Percentiles rank a stretch among this genome's conserved stretches.
Conservation (phyloP, 331 rosid species). For the Ulmus americana region DNA sequence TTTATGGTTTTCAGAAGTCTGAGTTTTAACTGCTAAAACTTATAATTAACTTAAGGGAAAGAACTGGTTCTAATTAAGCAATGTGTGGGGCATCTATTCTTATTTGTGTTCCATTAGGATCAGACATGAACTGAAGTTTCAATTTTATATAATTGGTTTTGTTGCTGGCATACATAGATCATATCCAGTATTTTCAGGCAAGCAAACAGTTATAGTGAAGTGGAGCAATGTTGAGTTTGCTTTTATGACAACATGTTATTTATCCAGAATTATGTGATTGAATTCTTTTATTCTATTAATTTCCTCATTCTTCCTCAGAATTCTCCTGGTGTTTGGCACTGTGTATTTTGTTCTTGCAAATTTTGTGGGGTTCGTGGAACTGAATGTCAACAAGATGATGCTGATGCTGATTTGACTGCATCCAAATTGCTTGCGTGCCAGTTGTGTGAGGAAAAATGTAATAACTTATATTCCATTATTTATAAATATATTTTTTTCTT, state of each 20-base stretch:
- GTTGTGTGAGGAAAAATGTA: slow-evolving; percentile 82
- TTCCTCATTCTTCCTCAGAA: slow-evolving; percentile 47
- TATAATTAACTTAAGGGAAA: not conserved
- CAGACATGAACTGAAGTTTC: not conserved
- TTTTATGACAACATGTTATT: slow-evolving; percentile 10
- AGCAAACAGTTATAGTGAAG: not conserved
- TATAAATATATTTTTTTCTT: slow-evolving; percentile 8
- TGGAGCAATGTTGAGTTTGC: slow-evolving; percentile 13
- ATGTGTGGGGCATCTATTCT: not conserved
- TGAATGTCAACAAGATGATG: slow-evolving; percentile 28
- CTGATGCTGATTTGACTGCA: slow-evolving; percentile 23
- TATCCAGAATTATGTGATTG: slow-evolving; percentile 14
- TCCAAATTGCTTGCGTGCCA: slow-evolving; percentile 43
- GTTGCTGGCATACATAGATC: slow-evolving; percentile 7
- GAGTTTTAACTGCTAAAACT: not conserved
- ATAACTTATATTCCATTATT: slow-evolving; percentile 14
- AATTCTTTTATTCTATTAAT: slow-evolving; percentile 5
- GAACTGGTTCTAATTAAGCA: not conserved
- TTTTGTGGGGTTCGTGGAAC: slow-evolving; percentile 57
- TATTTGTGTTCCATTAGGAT: not conserved
- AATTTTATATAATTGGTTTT: not conserved
- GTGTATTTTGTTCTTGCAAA: slow-evolving; percentile 87
- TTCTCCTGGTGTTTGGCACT: slow-evolving; percentile 90
- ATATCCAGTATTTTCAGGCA: slow-evolving; percentile 13
- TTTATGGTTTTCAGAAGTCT: not conserved